Evolutionary conservation across 306 rosid species (phyloP), one percentile per base, ranked within the genome.

Genomic region (Malus orientalis): DNA sequence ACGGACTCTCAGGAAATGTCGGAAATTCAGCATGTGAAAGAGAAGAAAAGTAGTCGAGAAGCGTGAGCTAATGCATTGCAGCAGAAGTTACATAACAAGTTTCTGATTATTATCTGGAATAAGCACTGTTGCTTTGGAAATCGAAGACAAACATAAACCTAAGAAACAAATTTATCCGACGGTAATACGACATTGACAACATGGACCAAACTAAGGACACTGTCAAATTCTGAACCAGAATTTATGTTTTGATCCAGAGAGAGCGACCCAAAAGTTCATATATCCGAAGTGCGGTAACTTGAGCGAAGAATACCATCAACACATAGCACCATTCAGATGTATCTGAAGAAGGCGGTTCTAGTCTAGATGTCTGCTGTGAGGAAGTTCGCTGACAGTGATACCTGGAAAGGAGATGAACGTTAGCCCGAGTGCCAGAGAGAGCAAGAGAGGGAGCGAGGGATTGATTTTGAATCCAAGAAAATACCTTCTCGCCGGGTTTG

Each of bases 401-500:
- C 97, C 98, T 95, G 91, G 78, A 25, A 59, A 73, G 59, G 49
- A 59, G 51, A 76, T 57, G 29, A 13, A 6, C 0, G 27, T 55
- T 55, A 71, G 7, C 25, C 38, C 11, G 27, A 10, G 79, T 23
- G n/a, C 29, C 23, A 6, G 49, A n/a, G 36, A 27, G 3, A 30
- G 30, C 30, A 12, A 42, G 62, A 67, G 22, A 15, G 59, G 63
- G 20, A 64, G 22, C 33, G 36, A 42, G 45, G 38, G 44, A 51
- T 29, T 25, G 76, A 30, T 75, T 59, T 20, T 65, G 20, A 29
- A 29, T 27, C 55, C 53, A 22, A 40, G 58, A 27, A 70, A 11
- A 8, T 87, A 95, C 99, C 99, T 95, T 95, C 81, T 95, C 96
- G 22, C 98, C 98, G 54, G 91, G 90, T 85, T 92, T 92, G 86